Evolutionary conservation across 441 rosid species (phyloP).

Genomic region (Gossypium lobatum): DNA sequence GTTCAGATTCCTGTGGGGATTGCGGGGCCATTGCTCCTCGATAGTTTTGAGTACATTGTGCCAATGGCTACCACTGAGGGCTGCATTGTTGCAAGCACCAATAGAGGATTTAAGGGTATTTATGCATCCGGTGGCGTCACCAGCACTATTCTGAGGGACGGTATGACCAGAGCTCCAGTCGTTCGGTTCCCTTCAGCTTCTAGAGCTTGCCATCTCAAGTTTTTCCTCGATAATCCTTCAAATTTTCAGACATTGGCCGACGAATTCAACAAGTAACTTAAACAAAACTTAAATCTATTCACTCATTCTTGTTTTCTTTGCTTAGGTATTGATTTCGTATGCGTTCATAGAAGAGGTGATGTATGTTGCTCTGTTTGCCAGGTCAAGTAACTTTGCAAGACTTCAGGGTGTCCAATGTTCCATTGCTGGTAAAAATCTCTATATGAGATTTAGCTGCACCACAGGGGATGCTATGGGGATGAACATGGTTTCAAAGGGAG

Average conservation of each 20-base stretch:
- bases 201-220: slow-evolving; percentile 70
- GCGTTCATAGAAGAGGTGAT: slow-evolving; percentile 5
- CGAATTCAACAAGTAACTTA: slow-evolving; percentile 63
- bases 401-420: slow-evolving; percentile 59
- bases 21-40: slow-evolving; percentile 69
- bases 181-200: slow-evolving; percentile 61
- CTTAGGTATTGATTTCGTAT: slow-evolving; percentile 3
- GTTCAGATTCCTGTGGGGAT: slow-evolving; percentile 88
- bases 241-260: slow-evolving; percentile 59
- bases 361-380: slow-evolving; percentile 31
- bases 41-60: slow-evolving; percentile 61
- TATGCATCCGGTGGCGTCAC: slow-evolving; percentile 63
- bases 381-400: slow-evolving; percentile 85
- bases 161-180: slow-evolving; percentile 87
- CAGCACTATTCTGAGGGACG: slow-evolving; percentile 55
- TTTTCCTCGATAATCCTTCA: slow-evolving; percentile 67
- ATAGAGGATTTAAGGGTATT: slow-evolving; percentile 87
- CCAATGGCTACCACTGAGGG: slow-evolving; percentile 98
- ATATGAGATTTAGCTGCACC: slow-evolving; percentile 62
- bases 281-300: not conserved
- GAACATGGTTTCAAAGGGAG: slow-evolving; percentile 97
- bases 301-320: not conserved
- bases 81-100: slow-evolving; percentile 78
- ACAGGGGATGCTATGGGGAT: slow-evolving; percentile 99
- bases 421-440: slow-evolving; percentile 73